Base-by-base conservation (phyloP, 2,329 filamentous ascomycete species). In the Hansfordia pulvinata region DNA sequence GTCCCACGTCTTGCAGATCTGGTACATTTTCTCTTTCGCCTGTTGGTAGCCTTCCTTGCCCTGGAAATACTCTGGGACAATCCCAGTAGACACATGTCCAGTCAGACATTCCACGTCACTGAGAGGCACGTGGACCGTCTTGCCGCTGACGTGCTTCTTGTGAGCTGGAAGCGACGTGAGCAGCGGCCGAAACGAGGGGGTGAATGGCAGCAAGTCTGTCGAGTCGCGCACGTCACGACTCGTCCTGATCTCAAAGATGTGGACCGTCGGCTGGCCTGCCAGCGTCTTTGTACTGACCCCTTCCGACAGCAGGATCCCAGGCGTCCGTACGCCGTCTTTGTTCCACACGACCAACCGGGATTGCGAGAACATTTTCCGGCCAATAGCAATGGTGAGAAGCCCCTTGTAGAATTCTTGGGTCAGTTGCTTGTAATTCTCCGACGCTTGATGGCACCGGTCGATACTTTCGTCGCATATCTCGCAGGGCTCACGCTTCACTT, bases 41-140 rank as follows among this genome's bases (percentile, higher is more conserved):
- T 52, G 53, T 5, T 50, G 39, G 27, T 56, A 54, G 3, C 37
- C 50, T 1, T 72, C 67, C 10, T 62, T 62, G 2, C 58, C 58
- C 20, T 63, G 49, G 39, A 71, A 73, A 14, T 71, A 64, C 3
- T 71, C 66, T 1, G 71, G 70, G 3, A 75, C 40, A 12, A 74
- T 60, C n/a, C 62, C 65, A 38, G 64, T 67, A 20, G 66, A 56
- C 6, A 70, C 45, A 8, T 76, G 81, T 34, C 70, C 68, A 1
- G 88, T 93, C 30, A 98, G 62, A 42, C 80, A 88, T 47, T 96
- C 85, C 10, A 98, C 60, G 39, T 93, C 82, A 19, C 61, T 64
- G 5, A 96, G 54, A 0, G 77, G 74, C 6, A 96, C 69, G 29
- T 78, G 73, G 4, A 68, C 55, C 2, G 70, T 68, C 47, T 79